Conservation (phyloP, 1,139 yeast genomes). For the Suhomyces terraborum region DNA sequence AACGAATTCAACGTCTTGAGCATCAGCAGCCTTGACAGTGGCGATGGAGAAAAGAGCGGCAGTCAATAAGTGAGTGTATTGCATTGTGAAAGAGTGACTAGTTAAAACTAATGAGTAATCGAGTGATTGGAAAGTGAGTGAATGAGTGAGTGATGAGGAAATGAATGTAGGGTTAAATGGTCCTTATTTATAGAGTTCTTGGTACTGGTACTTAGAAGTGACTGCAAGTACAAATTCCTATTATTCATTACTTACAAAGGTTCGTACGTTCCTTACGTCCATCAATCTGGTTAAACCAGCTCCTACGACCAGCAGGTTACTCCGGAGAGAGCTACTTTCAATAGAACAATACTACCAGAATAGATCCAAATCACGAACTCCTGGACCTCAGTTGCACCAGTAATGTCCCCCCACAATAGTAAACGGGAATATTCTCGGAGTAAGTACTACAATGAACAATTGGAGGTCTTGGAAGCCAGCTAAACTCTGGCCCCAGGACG, state of each 20-base stretch:
- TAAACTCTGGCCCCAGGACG: too few relatives aligned
- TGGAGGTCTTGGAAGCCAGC: constrained; percentile 1
- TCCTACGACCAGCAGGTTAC: not conserved
- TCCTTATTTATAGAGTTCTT: constrained; percentile 1
- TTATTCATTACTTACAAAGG: too few relatives aligned
- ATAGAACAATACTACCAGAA: not conserved
- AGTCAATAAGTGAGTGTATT: constrained; percentile 12
- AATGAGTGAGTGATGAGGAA: constrained; percentile 6
- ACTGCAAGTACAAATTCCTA: too few relatives aligned
- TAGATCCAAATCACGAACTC: not conserved
- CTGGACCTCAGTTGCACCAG: not conserved
- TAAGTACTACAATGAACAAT: too few relatives aligned
- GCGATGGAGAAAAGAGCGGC: constrained; percentile 10
- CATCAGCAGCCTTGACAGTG: constrained; percentile 17
- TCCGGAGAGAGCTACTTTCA: not conserved
- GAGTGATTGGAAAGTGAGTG: not conserved
- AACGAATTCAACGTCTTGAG: constrained; percentile 32
- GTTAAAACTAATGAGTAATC: not conserved
- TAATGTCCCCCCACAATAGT: not conserved
- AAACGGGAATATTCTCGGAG: too few relatives aligned
- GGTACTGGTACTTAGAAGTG: too few relatives aligned
- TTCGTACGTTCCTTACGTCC: too few relatives aligned
- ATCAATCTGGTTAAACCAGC: not conserved
- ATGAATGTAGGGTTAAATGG: constrained; percentile 1
- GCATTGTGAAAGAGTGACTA: constrained; percentile 13